phyloP scores from a whole-genome alignment of 2,329 filamentous ascomycete species.

The Bisporella sp. region DNA sequence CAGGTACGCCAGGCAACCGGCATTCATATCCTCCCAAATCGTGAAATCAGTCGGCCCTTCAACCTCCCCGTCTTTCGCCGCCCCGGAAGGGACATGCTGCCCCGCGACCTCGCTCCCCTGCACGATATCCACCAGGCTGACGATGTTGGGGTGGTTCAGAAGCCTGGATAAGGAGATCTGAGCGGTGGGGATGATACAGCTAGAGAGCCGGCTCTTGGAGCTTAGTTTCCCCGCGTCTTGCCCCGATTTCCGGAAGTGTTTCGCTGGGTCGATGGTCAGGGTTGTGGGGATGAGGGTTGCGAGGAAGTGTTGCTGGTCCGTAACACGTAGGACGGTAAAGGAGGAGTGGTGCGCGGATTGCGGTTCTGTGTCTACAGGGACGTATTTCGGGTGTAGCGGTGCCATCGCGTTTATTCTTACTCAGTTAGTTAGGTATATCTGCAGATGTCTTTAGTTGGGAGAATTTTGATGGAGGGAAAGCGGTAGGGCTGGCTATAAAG shows the following conservation, averaged over 20 bases:
- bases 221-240: neutral
- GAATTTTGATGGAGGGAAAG: too few species aligned
- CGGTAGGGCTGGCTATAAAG: too few species aligned
- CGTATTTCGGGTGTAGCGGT: neutral
- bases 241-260: neutral
- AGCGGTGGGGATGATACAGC: slow-evolving; percentile 17
- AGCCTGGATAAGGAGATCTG: slow-evolving; percentile 17
- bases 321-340: neutral
- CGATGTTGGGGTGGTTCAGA: slow-evolving; percentile 25
- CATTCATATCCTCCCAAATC: slow-evolving; percentile 47
- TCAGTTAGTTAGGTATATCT: too few species aligned
- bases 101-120: slow-evolving; percentile 9
- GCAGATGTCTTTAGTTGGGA: too few species aligned
- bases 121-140: slow-evolving; percentile 24
- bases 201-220: slow-evolving; percentile 12
- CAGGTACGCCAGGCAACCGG: slow-evolving; percentile 39
- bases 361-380: neutral
- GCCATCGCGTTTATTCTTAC: too few species aligned
- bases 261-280: neutral
- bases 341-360: neutral
- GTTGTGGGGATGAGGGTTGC: neutral
- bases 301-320: neutral
- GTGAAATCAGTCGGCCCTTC: slow-evolving; percentile 27
- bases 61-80: neutral
- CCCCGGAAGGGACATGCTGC: slow-evolving; percentile 3